Evolutionary conservation across 805 yeast genomes (phyloP), one percentile per base, ranked within the genome.

Genomic region (Candida sanyiensis): DNA sequence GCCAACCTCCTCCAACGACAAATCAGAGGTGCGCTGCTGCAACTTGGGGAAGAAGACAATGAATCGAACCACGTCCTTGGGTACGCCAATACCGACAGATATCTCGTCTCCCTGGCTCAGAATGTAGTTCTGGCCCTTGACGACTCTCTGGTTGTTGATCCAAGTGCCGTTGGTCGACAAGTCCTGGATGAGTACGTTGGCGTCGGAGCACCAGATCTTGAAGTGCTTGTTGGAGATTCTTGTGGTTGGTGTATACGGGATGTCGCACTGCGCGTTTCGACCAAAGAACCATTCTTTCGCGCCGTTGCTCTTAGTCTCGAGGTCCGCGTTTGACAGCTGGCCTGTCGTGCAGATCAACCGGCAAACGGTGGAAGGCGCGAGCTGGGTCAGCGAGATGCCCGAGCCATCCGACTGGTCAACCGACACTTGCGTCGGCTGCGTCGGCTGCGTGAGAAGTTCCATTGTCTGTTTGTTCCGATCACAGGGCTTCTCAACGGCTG

Each of bases 81-180:
- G 71, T 1, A 89, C 83, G 5, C 97, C 97, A 13, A 79, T 67
- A 0, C 97, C 98, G 0, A 93, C 84, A 1, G 89, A 74, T 27
- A 93, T 82, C 55, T 87, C 96, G 61, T 93, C 99, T 5, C 97
- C 97, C 56, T 87, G 96, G 31, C 80, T 78, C 27, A 93, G 61
- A 40, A 90, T 75, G 57, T 85, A 86, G 52, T 86, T 85, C 35
- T 82, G 76, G 16, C 83, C 83, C 54, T 81, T 83, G 18, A 80
- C 85, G 15, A 90, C 60, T 37, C 86, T 69, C 27, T 70, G 70
- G 23, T 80, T 80, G 63, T 90, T 93, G 34, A 90, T 63, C 68
- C 77, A 83, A 0, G 98, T 93, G 7, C 98, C 98, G 63, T 93
- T 93, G 2, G 97, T 90, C 1, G 95, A 83, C 3, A 70, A 61